A percentile compares a stretch with the other conserved stretches of the same genome.
phyloP scores from a whole-genome alignment of 2,329 filamentous ascomycete species.

The Hypoxylon sp. region DNA sequence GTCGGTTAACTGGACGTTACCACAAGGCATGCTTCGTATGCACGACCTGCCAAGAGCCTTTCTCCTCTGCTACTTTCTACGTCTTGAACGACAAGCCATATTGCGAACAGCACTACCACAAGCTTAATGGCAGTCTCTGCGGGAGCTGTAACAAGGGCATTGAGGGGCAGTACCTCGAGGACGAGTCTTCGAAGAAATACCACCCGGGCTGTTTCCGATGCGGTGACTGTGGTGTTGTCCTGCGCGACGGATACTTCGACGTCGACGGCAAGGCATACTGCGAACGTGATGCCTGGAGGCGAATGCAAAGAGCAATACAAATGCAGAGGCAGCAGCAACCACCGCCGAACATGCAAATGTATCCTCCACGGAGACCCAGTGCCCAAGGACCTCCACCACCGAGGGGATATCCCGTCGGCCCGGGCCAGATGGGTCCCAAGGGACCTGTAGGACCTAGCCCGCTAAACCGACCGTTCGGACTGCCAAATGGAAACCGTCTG shows the following conservation, averaged over 20 bases:
- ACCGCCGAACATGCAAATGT: slow-evolving; percentile 33
- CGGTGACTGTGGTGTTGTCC: slow-evolving; percentile 74
- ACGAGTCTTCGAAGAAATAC: slow-evolving; percentile 79
- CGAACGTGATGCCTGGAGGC: slow-evolving; percentile 80
- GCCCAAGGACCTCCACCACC: slow-evolving; percentile 38
- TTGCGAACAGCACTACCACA: slow-evolving; percentile 92
- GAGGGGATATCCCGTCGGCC: slow-evolving; percentile 42
- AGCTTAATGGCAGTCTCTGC: slow-evolving; percentile 88
- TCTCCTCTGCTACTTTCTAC: slow-evolving; percentile 90
- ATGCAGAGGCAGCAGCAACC: slow-evolving; percentile 38
- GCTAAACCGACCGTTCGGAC: slow-evolving; percentile 47
- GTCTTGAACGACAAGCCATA: slow-evolving; percentile 88
- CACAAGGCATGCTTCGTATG: slow-evolving; percentile 97
- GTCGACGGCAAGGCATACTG: slow-evolving; percentile 83
- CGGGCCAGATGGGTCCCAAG: slow-evolving; percentile 25
- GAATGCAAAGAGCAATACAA: slow-evolving; percentile 55
- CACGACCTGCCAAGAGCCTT: slow-evolving; percentile 80
- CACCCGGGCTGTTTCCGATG: slow-evolving; percentile 90
- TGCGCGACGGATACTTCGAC: slow-evolving; percentile 91
- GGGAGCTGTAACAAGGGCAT: slow-evolving; percentile 82
- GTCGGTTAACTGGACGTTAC: slow-evolving; percentile 89
- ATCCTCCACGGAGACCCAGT: slow-evolving; percentile 33
- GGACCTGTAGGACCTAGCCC: slow-evolving; percentile 23
- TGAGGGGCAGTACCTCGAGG: slow-evolving; percentile 92
- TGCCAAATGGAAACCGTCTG: slow-evolving; percentile 47